phyloP scores from a whole-genome alignment of 306 rosid genomes.

The Delonix regia region DNA sequence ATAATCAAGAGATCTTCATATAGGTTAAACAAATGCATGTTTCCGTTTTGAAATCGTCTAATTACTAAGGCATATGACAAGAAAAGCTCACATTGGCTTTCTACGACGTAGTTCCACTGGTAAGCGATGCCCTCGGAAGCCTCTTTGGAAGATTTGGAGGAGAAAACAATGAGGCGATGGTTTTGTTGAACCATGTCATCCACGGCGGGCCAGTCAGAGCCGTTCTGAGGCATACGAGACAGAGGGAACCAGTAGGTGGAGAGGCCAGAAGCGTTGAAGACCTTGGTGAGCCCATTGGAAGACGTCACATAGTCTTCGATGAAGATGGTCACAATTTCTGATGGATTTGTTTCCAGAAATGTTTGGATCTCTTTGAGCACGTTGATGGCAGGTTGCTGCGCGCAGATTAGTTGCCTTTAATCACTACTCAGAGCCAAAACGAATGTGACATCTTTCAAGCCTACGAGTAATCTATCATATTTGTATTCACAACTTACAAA shows the following conservation, averaged over 20 bases:
- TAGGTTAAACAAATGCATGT: too few species aligned
- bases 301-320: slow-evolving; percentile 72
- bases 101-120: slow-evolving; percentile 63
- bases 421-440: neutral
- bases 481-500: slow-evolving; percentile 64
- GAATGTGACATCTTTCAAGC: too few species aligned
- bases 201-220: slow-evolving; percentile 63
- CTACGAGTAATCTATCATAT: neutral
- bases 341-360: slow-evolving; percentile 55
- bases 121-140: slow-evolving; percentile 65
- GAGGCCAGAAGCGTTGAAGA: slow-evolving; percentile 61
- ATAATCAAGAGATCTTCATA: neutral
- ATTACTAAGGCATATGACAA: too few species aligned
- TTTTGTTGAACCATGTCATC: slow-evolving; percentile 61
- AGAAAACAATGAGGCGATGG: slow-evolving; percentile 61
- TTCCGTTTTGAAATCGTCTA: too few species aligned
- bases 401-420: neutral
- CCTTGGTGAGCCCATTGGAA: slow-evolving; percentile 57
- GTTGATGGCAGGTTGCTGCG: slow-evolving; percentile 60
- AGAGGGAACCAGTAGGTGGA: slow-evolving; percentile 48
- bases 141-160: slow-evolving; percentile 57
- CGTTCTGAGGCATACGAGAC: slow-evolving; percentile 57
- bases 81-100: slow-evolving; percentile 56
- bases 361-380: slow-evolving; percentile 50
- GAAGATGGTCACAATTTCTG: slow-evolving; percentile 68